phyloP scores from a whole-genome alignment of 306 rosid genomes.

The Trifolium repens region DNA sequence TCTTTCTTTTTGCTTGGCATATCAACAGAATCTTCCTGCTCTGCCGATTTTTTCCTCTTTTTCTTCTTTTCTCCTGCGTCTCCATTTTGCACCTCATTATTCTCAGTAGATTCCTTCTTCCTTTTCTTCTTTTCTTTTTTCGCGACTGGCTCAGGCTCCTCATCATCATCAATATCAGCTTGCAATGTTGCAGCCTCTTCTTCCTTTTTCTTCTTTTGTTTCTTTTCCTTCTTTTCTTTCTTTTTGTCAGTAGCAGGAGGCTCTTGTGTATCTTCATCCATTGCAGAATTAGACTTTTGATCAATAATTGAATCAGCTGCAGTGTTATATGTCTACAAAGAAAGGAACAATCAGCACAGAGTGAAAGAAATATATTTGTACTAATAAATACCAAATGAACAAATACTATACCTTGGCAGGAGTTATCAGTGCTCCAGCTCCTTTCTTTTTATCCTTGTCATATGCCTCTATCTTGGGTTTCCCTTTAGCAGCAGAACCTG shows the following conservation, averaged over 20 bases:
- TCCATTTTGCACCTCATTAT: slow-evolving; percentile 43
- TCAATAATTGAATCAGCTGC: slow-evolving; percentile 74
- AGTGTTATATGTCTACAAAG: slow-evolving; percentile 77
- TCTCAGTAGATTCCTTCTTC: slow-evolving; percentile 38
- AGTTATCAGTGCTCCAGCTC: slow-evolving; percentile 73
- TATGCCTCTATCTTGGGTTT: slow-evolving; percentile 84
- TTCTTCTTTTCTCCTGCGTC: slow-evolving; percentile 51
- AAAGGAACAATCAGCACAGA: slow-evolving; percentile 28
- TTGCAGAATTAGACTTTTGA: slow-evolving; percentile 37
- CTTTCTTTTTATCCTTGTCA: slow-evolving; percentile 89
- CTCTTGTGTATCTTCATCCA: slow-evolving; percentile 53
- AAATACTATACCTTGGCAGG: slow-evolving; percentile 73
- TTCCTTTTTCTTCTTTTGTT: slow-evolving; percentile 22
- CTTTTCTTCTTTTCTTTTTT: slow-evolving; percentile 53
- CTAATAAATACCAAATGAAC: not conserved
- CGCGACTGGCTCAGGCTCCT: slow-evolving; percentile 42
- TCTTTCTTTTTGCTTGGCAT: slow-evolving; percentile 49
- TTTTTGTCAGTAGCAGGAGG: slow-evolving; percentile 47
- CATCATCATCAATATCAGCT: slow-evolving; percentile 29
- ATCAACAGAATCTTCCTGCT: slow-evolving; percentile 42
- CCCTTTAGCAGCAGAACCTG: slow-evolving; percentile 89
- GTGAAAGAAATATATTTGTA: not conserved
- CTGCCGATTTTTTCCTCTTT: slow-evolving; percentile 47
- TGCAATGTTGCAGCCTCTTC: slow-evolving; percentile 35
- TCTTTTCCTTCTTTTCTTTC: slow-evolving; percentile 52